phyloP scores from a whole-genome alignment of 495 filamentous ascomycete species.

The Penicillium bovifimosum region DNA sequence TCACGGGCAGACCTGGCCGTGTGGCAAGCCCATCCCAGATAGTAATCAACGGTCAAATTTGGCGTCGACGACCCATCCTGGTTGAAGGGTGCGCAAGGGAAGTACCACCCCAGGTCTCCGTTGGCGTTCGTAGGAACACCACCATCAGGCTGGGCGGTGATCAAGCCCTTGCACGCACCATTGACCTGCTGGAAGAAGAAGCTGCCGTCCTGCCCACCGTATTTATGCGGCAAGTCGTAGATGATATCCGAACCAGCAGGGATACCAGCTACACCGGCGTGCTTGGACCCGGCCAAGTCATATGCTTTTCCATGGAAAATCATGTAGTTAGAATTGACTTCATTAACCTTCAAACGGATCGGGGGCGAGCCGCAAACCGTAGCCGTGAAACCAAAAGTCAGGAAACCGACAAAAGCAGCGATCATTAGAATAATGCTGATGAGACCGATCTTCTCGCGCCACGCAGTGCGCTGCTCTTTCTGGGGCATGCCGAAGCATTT shows the following conservation, averaged over 20 bases:
- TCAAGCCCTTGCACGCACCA: constrained; percentile 89
- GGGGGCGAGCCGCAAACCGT: constrained; percentile 71
- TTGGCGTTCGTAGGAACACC: constrained; percentile 70
- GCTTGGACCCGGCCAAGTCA: constrained; percentile 65
- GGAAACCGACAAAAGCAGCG: constrained; percentile 84
- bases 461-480: constrained; percentile 85
- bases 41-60: constrained; percentile 68
- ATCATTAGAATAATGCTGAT: constrained; percentile 89
- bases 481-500: constrained; percentile 81
- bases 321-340: constrained; percentile 78
- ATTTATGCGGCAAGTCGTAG: constrained; percentile 72
- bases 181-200: constrained; percentile 99
- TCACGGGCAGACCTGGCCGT: constrained; percentile 61
- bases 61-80: constrained; percentile 82
- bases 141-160: constrained; percentile 63
- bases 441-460: constrained; percentile 98
- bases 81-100: constrained; percentile 85
- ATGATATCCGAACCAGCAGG: constrained; percentile 64
- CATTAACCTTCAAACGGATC: constrained; percentile 69
- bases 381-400: constrained; percentile 94
- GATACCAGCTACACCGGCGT: constrained; percentile 77
- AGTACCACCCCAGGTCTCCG: constrained; percentile 90
- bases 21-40: constrained; percentile 86
- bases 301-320: constrained; percentile 93
- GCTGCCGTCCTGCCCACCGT: constrained; percentile 85